Evolutionary conservation across 495 filamentous ascomycete species (phyloP).

Genomic region (Jackrogersella minutella): DNA sequence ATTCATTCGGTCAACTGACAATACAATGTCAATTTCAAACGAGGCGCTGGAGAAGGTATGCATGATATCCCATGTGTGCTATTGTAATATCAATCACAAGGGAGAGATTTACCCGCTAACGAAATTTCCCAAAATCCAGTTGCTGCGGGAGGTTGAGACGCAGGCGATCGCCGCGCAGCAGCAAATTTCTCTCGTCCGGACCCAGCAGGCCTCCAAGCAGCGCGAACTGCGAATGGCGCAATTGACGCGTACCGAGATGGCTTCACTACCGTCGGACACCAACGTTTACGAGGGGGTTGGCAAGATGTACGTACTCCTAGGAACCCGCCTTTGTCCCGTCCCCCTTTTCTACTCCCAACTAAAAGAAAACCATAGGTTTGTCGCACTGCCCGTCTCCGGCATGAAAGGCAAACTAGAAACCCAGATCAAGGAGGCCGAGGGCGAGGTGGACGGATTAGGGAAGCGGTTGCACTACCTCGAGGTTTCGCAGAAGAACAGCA

Average conservation of each 20-base stretch:
- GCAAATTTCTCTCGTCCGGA: constrained; percentile 86
- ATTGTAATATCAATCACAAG: not conserved
- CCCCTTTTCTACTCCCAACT: constrained; percentile 13
- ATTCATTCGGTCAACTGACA: too few relatives aligned
- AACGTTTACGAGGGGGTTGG: constrained; percentile 93
- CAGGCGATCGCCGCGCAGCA: constrained; percentile 88
- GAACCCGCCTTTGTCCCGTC: too few relatives aligned
- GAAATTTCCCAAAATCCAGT: constrained; percentile 56
- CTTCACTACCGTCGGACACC: constrained; percentile 77
- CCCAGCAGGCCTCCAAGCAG: constrained; percentile 85
- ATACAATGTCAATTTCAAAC: constrained; percentile 97
- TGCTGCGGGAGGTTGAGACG: constrained; percentile 92
- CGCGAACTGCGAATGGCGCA: constrained; percentile 89
- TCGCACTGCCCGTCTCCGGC: constrained; percentile 72
- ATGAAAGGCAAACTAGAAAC: constrained; percentile 78
- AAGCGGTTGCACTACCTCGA: constrained; percentile 96
- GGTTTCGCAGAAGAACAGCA: constrained; percentile 92
- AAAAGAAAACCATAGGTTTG: constrained; percentile 72
- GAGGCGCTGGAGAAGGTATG: constrained; percentile 91
- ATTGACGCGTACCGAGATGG: constrained; percentile 84
- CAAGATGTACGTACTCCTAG: constrained; percentile 92
- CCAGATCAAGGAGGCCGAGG: constrained; percentile 78
- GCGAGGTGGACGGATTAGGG: constrained; percentile 78
- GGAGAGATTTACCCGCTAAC: constrained; percentile 2
- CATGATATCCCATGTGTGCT: too few relatives aligned